A percentile compares a stretch with the other conserved stretches of the same genome.
Conservation (phyloP, 768 basidiomycete genomes). For the Rubroboletus satanas region DNA sequence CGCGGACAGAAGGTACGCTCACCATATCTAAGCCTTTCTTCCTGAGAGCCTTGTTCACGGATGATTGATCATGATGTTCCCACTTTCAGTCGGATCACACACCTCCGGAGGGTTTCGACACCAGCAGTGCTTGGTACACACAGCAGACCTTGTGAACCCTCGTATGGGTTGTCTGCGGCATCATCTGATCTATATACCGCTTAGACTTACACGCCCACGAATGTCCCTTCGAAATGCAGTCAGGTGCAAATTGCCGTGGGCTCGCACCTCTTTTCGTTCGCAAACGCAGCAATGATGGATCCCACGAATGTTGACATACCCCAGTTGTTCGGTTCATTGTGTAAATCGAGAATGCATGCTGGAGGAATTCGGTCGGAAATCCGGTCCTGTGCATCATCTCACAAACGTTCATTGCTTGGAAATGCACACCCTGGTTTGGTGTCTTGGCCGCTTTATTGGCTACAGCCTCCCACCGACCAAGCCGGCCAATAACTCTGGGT, state of each 20-base stretch:
- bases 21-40: background rate
- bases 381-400: background rate
- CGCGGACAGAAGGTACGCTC: constrained; percentile 80
- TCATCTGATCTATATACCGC: constrained; percentile 14
- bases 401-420: background rate
- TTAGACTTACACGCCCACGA: constrained; percentile 6
- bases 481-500: background rate
- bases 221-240: background rate
- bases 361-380: background rate
- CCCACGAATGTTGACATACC: background rate
- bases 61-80: background rate
- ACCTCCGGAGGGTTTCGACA: constrained; percentile 68
- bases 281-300: background rate
- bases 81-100: constrained; percentile 54
- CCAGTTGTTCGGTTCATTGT: background rate
- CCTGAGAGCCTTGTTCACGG: background rate
- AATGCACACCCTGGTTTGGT: background rate
- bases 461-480: background rate
- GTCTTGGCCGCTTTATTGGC: background rate
- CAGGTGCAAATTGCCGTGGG: background rate
- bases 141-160: constrained; percentile 42
- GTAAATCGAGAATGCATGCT: background rate
- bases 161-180: constrained; percentile 22
- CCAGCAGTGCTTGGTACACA: constrained; percentile 72
- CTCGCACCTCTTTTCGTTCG: background rate